phyloP scores from a whole-genome alignment of 2,329 filamentous ascomycete genomes.

The Phaeophleospora eucalypticola region DNA sequence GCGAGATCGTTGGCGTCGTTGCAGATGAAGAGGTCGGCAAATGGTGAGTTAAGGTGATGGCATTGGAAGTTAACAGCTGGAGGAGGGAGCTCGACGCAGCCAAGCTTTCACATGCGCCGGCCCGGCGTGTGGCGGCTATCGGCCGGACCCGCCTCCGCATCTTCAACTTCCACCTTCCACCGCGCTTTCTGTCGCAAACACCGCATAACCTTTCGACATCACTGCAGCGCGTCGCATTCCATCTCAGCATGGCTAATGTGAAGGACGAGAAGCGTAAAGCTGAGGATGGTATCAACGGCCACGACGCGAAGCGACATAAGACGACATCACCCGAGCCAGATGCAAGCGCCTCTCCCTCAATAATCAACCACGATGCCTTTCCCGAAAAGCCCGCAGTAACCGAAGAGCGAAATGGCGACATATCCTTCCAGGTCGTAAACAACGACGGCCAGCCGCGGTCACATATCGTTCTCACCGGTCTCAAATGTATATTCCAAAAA shows the following conservation, averaged over 20 bases:
- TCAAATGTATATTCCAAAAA: slow-evolving; percentile 98
- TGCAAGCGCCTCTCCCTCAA: slow-evolving; percentile 24
- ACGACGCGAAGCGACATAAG: slow-evolving; percentile 63
- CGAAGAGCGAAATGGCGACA: slow-evolving; percentile 89
- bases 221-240: background rate
- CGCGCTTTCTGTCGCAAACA: background rate
- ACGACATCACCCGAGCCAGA: slow-evolving; percentile 33
- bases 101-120: slow-evolving; percentile 5
- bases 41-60: background rate
- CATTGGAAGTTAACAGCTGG: slow-evolving; percentile 1
- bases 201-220: too few relatives aligned
- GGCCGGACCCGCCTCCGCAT: background rate
- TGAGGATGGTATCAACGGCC: slow-evolving; percentile 54
- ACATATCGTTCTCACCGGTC: slow-evolving; percentile 86
- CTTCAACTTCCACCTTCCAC: background rate
- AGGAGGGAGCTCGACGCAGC: slow-evolving; percentile 1
- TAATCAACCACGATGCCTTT: slow-evolving; percentile 57
- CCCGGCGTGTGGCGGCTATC: background rate
- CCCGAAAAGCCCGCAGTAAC: slow-evolving; percentile 91
- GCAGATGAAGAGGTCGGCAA: background rate
- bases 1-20: background rate
- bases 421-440: slow-evolving; percentile 96
- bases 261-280: slow-evolving; percentile 64
- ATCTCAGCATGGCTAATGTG: slow-evolving; percentile 13
- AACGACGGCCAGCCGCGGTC: slow-evolving; percentile 87